Conservation (phyloP, 176 grass and related monocot genomes). For the Triticum monococcum region DNA sequence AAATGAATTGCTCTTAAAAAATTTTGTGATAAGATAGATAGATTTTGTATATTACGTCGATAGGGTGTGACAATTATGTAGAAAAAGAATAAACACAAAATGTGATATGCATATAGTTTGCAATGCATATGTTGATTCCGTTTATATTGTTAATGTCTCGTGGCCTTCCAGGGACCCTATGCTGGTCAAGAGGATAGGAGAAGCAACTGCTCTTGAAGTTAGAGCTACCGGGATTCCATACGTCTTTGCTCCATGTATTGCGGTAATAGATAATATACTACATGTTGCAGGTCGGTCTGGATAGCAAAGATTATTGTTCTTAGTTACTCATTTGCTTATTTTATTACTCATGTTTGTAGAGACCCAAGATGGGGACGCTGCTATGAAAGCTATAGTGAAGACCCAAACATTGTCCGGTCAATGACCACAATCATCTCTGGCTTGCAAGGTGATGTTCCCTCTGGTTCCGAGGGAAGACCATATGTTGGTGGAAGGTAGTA, state of each 20-base stretch:
- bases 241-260: slow-evolving; percentile 59
- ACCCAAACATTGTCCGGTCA: slow-evolving; percentile 53
- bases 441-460: slow-evolving; percentile 54
- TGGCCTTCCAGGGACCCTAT: slow-evolving; percentile 45
- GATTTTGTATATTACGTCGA: neutral
- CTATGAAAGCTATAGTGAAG: slow-evolving; percentile 73
- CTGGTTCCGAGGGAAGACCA: slow-evolving; percentile 37
- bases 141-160: neutral
- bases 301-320: neutral
- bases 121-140: too few species aligned
- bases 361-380: slow-evolving; percentile 88
- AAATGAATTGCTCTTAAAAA: neutral
- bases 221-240: slow-evolving; percentile 76
- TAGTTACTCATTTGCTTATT: neutral
- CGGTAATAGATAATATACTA: slow-evolving; percentile 36
- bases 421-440: slow-evolving; percentile 62
- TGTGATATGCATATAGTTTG: neutral
- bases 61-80: too few species aligned
- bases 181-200: slow-evolving; percentile 62
- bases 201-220: slow-evolving; percentile 72
- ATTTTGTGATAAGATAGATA: neutral
- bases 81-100: too few species aligned
- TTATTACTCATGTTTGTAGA: slow-evolving; percentile 59
- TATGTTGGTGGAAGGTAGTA: slow-evolving; percentile 55
- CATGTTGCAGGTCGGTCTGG: neutral